These are phyloP conservation scores for Rubia tinctorum DNA, from an alignment of 305 asterid species.

Conservation along the genomic window DNA sequence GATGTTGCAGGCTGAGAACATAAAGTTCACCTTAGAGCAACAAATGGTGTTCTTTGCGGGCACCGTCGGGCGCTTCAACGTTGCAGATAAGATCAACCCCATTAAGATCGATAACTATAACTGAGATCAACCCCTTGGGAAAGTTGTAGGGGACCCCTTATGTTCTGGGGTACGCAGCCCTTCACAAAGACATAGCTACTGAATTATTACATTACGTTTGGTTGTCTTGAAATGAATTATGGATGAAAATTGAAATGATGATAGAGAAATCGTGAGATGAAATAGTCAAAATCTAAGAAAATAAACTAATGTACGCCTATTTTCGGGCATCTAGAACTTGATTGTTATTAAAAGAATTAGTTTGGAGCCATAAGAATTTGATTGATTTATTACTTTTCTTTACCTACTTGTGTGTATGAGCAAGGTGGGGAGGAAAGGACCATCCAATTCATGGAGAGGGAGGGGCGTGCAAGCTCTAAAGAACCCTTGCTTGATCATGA, in stretches of 20 bases:
- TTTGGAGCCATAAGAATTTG: neutral
- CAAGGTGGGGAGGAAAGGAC: constrained; percentile 97
- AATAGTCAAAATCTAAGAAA: neutral
- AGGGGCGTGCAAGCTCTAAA: constrained; percentile 74
- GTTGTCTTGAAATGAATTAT: neutral
- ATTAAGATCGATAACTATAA: constrained; percentile 71
- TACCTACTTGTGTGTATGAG: constrained; percentile 4
- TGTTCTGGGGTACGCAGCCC: neutral
- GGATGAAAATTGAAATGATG: too few species aligned
- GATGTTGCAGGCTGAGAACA: constrained; percentile 74
- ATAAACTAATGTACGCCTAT: too few species aligned
- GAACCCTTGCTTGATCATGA: constrained; percentile 75
- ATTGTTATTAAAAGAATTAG: too few species aligned
- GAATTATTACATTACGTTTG: neutral
- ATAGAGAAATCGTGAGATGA: too few species aligned
- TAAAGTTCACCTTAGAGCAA: constrained; percentile 88
- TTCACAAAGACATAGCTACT: neutral
- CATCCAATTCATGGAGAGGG: constrained; percentile 85
- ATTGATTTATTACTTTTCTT: neutral
- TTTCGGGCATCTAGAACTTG: constrained; percentile 12
- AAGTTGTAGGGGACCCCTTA: neutral
- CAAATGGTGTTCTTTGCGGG: constrained; percentile 93
- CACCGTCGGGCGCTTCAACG: constrained; percentile 59
- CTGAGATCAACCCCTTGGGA: constrained; percentile 31
- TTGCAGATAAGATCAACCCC: constrained; percentile 78